These are phyloP conservation scores for Apophysomyces elegans DNA, from an alignment of 371 early-diverging fungal genomes.

Conservation along the genomic window DNA sequence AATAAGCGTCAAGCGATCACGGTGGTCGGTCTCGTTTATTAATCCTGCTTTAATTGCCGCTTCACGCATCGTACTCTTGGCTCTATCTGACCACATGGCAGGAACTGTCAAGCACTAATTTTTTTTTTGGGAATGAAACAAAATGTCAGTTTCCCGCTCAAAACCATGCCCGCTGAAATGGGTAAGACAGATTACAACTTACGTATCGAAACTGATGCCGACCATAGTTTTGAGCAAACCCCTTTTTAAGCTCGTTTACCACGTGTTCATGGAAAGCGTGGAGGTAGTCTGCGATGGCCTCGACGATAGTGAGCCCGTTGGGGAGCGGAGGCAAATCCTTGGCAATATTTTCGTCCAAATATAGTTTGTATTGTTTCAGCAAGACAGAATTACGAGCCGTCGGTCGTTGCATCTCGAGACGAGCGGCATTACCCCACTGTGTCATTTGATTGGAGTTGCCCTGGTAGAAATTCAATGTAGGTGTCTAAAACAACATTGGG, in stretches of 20 bases:
- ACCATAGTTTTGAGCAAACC: slow-evolving; percentile 43
- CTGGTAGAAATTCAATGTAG: slow-evolving; percentile 55
- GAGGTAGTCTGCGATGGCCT: slow-evolving; percentile 61
- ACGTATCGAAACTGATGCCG: slow-evolving; percentile 51
- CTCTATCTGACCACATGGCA: slow-evolving; percentile 57
- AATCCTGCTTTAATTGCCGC: slow-evolving; percentile 53
- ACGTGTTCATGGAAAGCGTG: slow-evolving; percentile 57
- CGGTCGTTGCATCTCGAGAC: slow-evolving; percentile 55
- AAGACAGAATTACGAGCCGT: slow-evolving; percentile 51
- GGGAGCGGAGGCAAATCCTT: slow-evolving; percentile 60
- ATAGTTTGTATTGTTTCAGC: slow-evolving; percentile 58
- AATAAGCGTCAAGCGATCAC: slow-evolving; percentile 49
- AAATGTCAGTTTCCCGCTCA: background rate
- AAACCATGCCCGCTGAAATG: background rate
- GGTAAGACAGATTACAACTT: slow-evolving; percentile 11
- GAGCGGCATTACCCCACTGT: slow-evolving; percentile 65
- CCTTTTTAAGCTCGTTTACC: slow-evolving; percentile 53
- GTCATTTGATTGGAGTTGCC: slow-evolving; percentile 49
- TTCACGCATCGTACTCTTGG: slow-evolving; percentile 57
- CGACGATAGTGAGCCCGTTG: slow-evolving; percentile 47
- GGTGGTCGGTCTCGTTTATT: slow-evolving; percentile 45
- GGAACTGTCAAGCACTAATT: slow-evolving; percentile 56
- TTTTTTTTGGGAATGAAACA: background rate
- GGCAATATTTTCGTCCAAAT: slow-evolving; percentile 57
- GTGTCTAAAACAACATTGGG: slow-evolving; percentile 35